A percentile compares a stretch with the other conserved stretches of the same genome.
Evolutionary conservation across 306 rosid genomes (phyloP).

Genomic region (Pyrus bretschneideri): DNA sequence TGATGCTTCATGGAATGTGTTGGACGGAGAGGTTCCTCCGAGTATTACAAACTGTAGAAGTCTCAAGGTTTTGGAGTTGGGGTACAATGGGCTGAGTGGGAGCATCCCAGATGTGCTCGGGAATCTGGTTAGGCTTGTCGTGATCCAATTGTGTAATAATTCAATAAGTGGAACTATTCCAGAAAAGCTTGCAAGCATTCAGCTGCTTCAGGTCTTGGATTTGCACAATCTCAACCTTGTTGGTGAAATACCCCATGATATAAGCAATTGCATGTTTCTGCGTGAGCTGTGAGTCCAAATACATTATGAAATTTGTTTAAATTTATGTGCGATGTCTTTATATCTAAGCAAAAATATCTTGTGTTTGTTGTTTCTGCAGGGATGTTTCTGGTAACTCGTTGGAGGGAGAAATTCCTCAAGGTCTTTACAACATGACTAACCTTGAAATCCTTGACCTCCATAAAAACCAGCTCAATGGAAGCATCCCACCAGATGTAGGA

Average conservation of each 20-base stretch:
- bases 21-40: slow-evolving; percentile 77
- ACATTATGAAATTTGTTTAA: slow-evolving; percentile 2
- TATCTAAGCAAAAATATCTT: slow-evolving; percentile 19
- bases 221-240: slow-evolving; percentile 69
- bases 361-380: slow-evolving; percentile 50
- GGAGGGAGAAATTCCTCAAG: slow-evolving; percentile 68
- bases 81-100: slow-evolving; percentile 61
- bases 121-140: slow-evolving; percentile 47
- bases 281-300: slow-evolving; percentile 79
- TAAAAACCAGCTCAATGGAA: slow-evolving; percentile 65
- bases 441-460: slow-evolving; percentile 72
- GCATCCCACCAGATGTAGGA: slow-evolving; percentile 71
- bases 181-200: slow-evolving; percentile 50
- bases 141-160: slow-evolving; percentile 70
- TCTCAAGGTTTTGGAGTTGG: slow-evolving; percentile 68
- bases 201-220: slow-evolving; percentile 77
- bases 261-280: slow-evolving; percentile 74
- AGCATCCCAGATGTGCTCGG: slow-evolving; percentile 55
- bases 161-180: slow-evolving; percentile 68
- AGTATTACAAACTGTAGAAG: slow-evolving; percentile 66
- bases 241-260: slow-evolving; percentile 67
- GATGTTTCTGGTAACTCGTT: slow-evolving; percentile 74
- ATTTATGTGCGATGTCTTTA: slow-evolving; percentile 17
- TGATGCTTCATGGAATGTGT: slow-evolving; percentile 72
- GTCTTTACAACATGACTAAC: slow-evolving; percentile 61